phyloP scores from a whole-genome alignment of 768 basidiomycete species.

The Calocybe cyanea region DNA sequence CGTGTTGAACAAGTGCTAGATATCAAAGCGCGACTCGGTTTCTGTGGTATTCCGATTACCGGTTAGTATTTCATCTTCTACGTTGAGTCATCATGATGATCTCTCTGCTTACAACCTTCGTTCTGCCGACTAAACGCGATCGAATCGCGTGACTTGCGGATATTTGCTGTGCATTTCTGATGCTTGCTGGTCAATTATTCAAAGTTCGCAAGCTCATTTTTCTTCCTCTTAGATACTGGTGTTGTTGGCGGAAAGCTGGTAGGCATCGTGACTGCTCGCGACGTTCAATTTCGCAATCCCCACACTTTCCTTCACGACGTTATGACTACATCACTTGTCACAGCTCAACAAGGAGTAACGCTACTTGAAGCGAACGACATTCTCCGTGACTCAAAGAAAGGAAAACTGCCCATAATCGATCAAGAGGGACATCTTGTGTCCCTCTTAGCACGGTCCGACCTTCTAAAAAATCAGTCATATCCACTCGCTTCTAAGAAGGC shows the following conservation, averaged over 20 bases:
- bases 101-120: conserved; percentile 68
- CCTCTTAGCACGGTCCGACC: conserved; percentile 93
- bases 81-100: conserved; percentile 37
- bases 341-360: conserved; percentile 84
- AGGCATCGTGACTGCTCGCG: conserved; percentile 95
- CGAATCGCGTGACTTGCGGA: conserved; percentile 73
- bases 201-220: too few species aligned
- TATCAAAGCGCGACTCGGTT: conserved; percentile 88
- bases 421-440: conserved; percentile 51
- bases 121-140: conserved; percentile 80
- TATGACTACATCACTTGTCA: conserved; percentile 89
- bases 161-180: conserved; percentile 26
- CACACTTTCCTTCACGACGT: conserved; percentile 66
- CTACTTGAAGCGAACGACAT: conserved; percentile 90
- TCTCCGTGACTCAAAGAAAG: conserved; percentile 95
- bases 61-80: conserved; percentile 46
- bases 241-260: conserved; percentile 86
- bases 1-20: conserved; percentile 87
- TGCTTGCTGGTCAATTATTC: conserved; percentile 4
- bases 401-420: conserved; percentile 81
- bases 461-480: conserved; percentile 96
- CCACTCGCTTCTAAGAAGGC: conserved; percentile 92
- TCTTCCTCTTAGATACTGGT: conserved; percentile 69
- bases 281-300: conserved; percentile 86
- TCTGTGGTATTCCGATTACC: conserved; percentile 96